These are phyloP conservation scores for Aspergillus phoenicis DNA, from an alignment of 2,329 filamentous ascomycete species.

Conservation along the genomic window DNA sequence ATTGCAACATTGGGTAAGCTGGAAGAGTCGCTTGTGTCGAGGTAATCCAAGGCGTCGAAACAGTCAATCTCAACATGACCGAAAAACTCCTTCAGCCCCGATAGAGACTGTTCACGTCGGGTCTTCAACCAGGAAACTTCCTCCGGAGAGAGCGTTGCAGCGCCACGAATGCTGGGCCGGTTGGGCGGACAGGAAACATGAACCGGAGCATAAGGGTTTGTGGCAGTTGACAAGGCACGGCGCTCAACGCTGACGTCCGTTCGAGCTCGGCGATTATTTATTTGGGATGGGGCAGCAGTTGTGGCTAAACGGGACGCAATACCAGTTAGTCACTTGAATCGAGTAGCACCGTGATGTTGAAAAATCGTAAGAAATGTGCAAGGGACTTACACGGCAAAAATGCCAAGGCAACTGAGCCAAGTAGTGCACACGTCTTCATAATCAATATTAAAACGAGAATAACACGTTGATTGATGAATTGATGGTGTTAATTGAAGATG, in stretches of 20 bases:
- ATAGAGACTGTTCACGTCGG: not conserved
- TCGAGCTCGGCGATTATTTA: not conserved
- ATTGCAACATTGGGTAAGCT: conserved; percentile 70
- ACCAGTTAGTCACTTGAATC: not conserved
- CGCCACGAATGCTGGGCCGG: not conserved
- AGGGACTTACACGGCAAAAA: not conserved
- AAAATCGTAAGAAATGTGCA: not conserved
- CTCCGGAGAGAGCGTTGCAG: not conserved
- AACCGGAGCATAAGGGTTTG: not conserved
- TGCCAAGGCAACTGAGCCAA: not conserved
- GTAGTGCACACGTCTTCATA: not conserved
- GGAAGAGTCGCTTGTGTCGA: not conserved
- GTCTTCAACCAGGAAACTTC: not conserved
- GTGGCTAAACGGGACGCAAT: not conserved
- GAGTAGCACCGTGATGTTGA: not conserved
- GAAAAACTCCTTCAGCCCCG: conserved; percentile 3
- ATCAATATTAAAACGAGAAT: not conserved
- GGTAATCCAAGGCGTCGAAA: conserved; percentile 3
- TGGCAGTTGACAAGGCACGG: not conserved
- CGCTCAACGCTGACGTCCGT: too few species aligned
- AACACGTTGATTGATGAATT: too few species aligned
- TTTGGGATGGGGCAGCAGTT: not conserved
- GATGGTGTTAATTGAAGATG: too few species aligned
- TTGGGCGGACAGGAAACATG: not conserved
- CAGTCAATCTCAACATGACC: not conserved